phyloP scores from a whole-genome alignment of 352 stramenopile species.

The Bremia lactucae region DNA sequence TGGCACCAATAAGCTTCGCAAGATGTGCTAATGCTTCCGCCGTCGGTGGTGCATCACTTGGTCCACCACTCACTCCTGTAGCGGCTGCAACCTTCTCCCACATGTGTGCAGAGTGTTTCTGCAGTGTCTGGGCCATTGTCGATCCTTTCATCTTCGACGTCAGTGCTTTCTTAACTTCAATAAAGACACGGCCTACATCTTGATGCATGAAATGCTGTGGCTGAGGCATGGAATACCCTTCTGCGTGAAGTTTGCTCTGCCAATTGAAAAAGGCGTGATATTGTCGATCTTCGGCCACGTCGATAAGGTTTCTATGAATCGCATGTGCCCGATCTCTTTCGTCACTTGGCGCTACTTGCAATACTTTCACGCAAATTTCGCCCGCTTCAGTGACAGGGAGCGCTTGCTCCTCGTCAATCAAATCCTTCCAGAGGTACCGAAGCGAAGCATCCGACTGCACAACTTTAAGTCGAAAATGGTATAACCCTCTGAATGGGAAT shows the following conservation, averaged over 20 bases:
- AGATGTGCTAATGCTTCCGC: constrained; percentile 51
- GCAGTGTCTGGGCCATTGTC: constrained; percentile 45
- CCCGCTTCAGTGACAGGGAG: constrained; percentile 28
- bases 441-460: constrained; percentile 4
- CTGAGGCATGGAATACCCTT: constrained; percentile 12
- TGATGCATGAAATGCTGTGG: constrained; percentile 14
- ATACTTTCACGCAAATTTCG: constrained; percentile 63
- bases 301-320: constrained; percentile 24
- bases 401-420: constrained; percentile 34
- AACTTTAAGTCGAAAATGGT: constrained; percentile 72
- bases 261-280: constrained; percentile 57
- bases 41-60: constrained; percentile 36
- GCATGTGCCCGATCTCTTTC: constrained; percentile 1
- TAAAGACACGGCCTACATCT: constrained; percentile 51
- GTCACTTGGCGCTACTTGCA: constrained; percentile 39
- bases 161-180: constrained; percentile 68
- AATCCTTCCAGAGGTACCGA: constrained; percentile 70
- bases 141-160: constrained; percentile 79
- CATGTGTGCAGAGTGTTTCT: constrained; percentile 64
- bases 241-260: constrained; percentile 17
- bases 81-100: constrained; percentile 56
- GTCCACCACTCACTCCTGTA: constrained; percentile 10
- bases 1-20: constrained; percentile 48
- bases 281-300: constrained; percentile 53
- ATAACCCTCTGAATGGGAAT: constrained; percentile 68